phyloP scores from a whole-genome alignment of 768 basidiomycete genomes.

The Russula abietina region DNA sequence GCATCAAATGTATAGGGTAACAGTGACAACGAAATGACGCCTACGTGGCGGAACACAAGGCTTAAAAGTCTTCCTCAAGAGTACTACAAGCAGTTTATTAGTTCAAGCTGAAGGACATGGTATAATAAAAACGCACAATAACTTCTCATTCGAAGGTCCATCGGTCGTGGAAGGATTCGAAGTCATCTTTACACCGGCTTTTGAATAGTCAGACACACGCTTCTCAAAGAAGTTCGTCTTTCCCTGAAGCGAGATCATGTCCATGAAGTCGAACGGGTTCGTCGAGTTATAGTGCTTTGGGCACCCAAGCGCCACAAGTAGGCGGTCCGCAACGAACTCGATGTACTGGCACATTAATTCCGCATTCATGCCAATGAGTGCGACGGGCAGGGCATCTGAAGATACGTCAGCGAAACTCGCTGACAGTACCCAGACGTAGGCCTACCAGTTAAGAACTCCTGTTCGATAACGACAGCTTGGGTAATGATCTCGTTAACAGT shows the following conservation, averaged over 20 bases:
- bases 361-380: slow-evolving; percentile 89
- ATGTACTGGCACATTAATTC: slow-evolving; percentile 88
- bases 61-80: slow-evolving; percentile 19
- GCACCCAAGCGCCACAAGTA: slow-evolving; percentile 79
- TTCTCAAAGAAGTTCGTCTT: slow-evolving; percentile 99
- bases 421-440: neutral
- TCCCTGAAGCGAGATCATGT: slow-evolving; percentile 90
- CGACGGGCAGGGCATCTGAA: slow-evolving; percentile 75
- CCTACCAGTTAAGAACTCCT: slow-evolving; percentile 76
- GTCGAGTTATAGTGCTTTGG: slow-evolving; percentile 65
- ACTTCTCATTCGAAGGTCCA: slow-evolving; percentile 24
- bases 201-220: slow-evolving; percentile 80
- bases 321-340: slow-evolving; percentile 86
- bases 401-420: neutral
- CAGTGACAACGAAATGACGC: neutral
- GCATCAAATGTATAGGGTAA: neutral
- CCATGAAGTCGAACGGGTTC: slow-evolving; percentile 94
- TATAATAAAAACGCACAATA: slow-evolving; percentile 35
- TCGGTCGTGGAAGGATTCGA: slow-evolving; percentile 3
- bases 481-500: slow-evolving; percentile 64
- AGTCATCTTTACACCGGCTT: slow-evolving; percentile 44
- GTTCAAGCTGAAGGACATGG: neutral
- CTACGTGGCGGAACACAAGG: neutral
- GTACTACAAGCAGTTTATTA: slow-evolving; percentile 12
- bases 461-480: slow-evolving; percentile 82